These are phyloP conservation scores for Debaryomyces subglobosus DNA, from an alignment of 1,139 yeast species.

Conservation along the genomic window DNA sequence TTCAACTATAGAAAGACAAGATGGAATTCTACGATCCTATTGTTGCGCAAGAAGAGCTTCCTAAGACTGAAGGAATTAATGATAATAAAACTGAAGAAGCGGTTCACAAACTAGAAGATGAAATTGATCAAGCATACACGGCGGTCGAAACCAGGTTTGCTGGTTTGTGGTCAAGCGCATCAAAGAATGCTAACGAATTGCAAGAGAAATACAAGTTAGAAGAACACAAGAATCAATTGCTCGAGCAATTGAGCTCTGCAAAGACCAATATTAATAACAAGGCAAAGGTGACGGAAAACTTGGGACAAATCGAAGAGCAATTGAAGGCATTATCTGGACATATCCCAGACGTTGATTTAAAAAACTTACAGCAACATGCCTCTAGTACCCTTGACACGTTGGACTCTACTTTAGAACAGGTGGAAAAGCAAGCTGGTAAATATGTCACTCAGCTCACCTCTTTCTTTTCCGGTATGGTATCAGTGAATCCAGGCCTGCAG, in stretches of 20 bases:
- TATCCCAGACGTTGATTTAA: constrained; percentile 22
- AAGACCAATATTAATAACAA: constrained; percentile 30
- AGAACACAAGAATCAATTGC: constrained; percentile 41
- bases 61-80: constrained; percentile 15
- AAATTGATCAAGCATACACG: constrained; percentile 55
- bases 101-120: constrained; percentile 52
- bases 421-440: constrained; percentile 65
- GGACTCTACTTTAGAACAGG: constrained; percentile 67
- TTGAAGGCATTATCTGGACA: constrained; percentile 26
- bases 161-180: constrained; percentile 39
- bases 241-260: constrained; percentile 36
- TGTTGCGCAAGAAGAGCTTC: constrained; percentile 21
- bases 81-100: constrained; percentile 45
- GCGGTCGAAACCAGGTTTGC: constrained; percentile 47
- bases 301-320: constrained; percentile 36
- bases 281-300: constrained; percentile 29
- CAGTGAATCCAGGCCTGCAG: constrained; percentile 33
- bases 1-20: neutral
- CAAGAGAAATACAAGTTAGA: constrained; percentile 44
- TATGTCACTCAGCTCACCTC: constrained; percentile 61
- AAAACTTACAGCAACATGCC: constrained; percentile 42
- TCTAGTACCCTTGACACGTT: constrained; percentile 62
- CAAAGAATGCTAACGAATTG: constrained; percentile 33
- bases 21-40: constrained; percentile 43
- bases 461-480: constrained; percentile 56